Base-by-base conservation (phyloP, 345 rosid species). In the Carallia brachiata region DNA sequence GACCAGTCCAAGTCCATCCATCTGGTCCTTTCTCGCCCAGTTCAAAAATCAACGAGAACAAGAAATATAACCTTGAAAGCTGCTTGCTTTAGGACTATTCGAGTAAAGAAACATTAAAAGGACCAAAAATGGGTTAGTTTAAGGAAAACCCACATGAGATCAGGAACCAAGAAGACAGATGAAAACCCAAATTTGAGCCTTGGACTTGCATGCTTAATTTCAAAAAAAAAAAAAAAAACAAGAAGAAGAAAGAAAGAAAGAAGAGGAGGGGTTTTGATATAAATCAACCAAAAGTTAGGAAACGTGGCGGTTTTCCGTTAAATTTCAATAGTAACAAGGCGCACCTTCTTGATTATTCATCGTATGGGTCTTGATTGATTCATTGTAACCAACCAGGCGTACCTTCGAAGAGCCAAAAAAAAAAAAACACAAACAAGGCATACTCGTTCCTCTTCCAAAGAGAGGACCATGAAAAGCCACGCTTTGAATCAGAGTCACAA, bases 401-500 rank as follows among this genome's bases (percentile, higher is more conserved):
- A 73, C 76, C 77, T 73, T 73, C 71, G 27, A 31, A 40, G 5
- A 8, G 7, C 32, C n/a, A n/a, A 31, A 5, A 56, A 50, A 23
- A 23, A 23, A 23, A 23, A 23, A 16, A 66, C 73, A 59, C 31
- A 13, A 23, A 5, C 60, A 8, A 52, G 23, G 60, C 32, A 16
- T 27, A 55, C 50, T 44, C 34, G 34, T 32, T 32, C 50, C 50
- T 12, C 3, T 44, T 16, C 50, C 3, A 44, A n/a, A 30, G 54
- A 62, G 61, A 71, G 74, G 75, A 73, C 79, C 81, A 76, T 83
- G 65, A 70, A 81, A 83, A 78, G 73, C 70, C 81, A 77, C 84
- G 89, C 87, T 74, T 68, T 58, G 63, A 69, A 76, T 62, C 77
- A 71, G 68, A 58, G 61, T 52, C 64, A 71, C 67, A 36, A 50